Base-by-base conservation (phyloP, 1,284 basidiomycete genomes). In the Cutaneotrichosporon dermatis region DNA sequence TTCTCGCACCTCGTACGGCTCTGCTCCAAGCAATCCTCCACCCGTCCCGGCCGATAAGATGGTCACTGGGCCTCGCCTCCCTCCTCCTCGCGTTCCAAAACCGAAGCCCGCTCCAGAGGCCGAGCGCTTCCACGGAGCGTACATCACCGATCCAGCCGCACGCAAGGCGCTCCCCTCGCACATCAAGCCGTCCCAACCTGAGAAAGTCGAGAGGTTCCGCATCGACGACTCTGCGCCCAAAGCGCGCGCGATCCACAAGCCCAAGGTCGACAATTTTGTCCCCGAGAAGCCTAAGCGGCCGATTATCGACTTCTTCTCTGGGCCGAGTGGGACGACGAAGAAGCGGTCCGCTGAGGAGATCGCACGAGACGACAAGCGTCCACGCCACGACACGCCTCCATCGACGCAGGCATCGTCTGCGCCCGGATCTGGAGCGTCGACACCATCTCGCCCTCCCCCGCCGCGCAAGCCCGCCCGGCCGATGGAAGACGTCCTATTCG, bases 191-290 rank as follows among this genome's bases (percentile, higher is more conserved):
- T n/a, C 53, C 33, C 45, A 41, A 33, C 15, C 48, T 25, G 36
- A 34, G 6, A 34, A 37, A 36, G 36, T 10, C 4, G 60, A 61
- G 42, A 52, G 60, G 6, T 61, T 61, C 57, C 40, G 55, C 6
- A 61, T 61, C 33, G 56, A 54, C 40, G 7, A 34, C 35, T 6
- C 11, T 33, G 10, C 6, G 13, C 13, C 34, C n/a, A 49, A 11
- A n/a, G 41, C 41, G 34, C 52, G 37, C 12, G 25, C 51, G 4
- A 59, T 66, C 37, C 53, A 57, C 40, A 55, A 45, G 40, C 60
- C 65, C 7, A 34, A 51, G n/a, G 54, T 64, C 5, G 45, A 54
- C 6, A 66, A 64, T 51, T 66, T 66, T 40, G 55, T 54, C 7
- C 55, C 62, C 1, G 60, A 54, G 15, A 60, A 51, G 36, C 34